Evolutionary conservation across 352 stramenopile genomes (phyloP).

Genomic region (Blastocystis sp.): DNA sequence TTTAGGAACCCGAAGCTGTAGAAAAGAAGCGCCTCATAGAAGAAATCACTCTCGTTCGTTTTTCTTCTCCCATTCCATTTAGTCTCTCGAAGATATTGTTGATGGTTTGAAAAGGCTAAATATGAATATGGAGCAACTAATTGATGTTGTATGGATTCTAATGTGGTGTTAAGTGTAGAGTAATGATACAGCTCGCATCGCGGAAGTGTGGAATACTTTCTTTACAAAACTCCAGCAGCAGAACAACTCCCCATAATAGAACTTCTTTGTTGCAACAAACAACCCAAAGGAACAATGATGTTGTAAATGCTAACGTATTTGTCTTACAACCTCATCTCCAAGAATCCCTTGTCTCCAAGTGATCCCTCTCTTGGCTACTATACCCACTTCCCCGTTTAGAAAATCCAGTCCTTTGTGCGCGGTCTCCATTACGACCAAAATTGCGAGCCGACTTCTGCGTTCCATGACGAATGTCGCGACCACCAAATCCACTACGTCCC

Average conservation of each 20-base stretch:
- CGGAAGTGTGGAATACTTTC: conserved; percentile 29
- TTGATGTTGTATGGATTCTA: conserved; percentile 4
- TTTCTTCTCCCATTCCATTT: neutral
- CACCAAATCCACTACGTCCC: conserved; percentile 18
- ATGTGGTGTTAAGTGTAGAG: neutral
- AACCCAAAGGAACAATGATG: conserved; percentile 27
- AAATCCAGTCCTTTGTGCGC: neutral
- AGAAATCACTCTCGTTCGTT: conserved; percentile 4
- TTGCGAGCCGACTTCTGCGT: neutral
- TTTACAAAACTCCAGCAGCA: conserved; percentile 19
- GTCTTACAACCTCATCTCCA: neutral
- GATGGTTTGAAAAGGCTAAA: conserved; percentile 31
- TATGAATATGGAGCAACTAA: conserved; percentile 58
- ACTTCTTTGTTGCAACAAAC: conserved; percentile 40
- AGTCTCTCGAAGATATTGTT: conserved; percentile 31
- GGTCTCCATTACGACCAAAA: neutral
- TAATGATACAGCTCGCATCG: conserved; percentile 28
- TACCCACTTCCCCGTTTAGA: neutral
- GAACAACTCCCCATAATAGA: neutral
- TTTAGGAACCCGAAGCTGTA: neutral
- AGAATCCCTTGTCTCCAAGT: neutral
- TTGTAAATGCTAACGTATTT: neutral
- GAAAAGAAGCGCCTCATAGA: conserved; percentile 57
- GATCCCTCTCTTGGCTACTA: neutral
- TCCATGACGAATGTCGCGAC: conserved; percentile 44